These are phyloP conservation scores for Myxozyma lipomycoides DNA, from an alignment of 805 yeast species.

Conservation along the genomic window DNA sequence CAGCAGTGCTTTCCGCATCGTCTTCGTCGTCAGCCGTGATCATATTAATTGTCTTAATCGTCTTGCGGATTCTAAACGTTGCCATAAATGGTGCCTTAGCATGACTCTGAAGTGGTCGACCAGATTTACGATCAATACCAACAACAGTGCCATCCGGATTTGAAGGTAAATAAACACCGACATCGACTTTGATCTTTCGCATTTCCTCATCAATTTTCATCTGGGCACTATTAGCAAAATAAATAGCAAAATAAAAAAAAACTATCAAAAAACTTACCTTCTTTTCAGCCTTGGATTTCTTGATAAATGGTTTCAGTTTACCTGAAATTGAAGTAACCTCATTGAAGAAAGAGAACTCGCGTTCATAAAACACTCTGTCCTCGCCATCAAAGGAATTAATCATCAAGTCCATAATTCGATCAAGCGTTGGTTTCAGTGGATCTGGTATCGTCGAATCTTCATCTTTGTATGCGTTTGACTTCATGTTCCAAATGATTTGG, in stretches of 20 bases:
- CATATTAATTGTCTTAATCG: slow-evolving; percentile 13
- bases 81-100: slow-evolving; percentile 99
- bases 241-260: neutral
- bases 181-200: slow-evolving; percentile 65
- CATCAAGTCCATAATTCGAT: slow-evolving; percentile 65
- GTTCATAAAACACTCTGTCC: slow-evolving; percentile 66
- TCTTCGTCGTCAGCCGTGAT: slow-evolving; percentile 36
- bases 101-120: slow-evolving; percentile 93
- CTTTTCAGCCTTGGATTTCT: slow-evolving; percentile 92
- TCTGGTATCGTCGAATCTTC: slow-evolving; percentile 81
- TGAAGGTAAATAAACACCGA: slow-evolving; percentile 89
- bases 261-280: slow-evolving; percentile 48
- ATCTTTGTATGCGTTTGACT: slow-evolving; percentile 86
- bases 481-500: slow-evolving; percentile 96
- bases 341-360: slow-evolving; percentile 82
- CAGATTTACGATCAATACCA: slow-evolving; percentile 87
- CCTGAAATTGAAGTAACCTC: slow-evolving; percentile 94
- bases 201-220: slow-evolving; percentile 93
- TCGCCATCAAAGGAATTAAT: slow-evolving; percentile 53
- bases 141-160: slow-evolving; percentile 94
- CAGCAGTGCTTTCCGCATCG: slow-evolving; percentile 21
- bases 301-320: slow-evolving; percentile 88
- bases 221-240: too few relatives aligned
- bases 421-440: slow-evolving; percentile 75
- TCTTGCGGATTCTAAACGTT: slow-evolving; percentile 70